phyloP scores from a whole-genome alignment of 2,329 filamentous ascomycete genomes.

The Ophiostoma triangulosporum region DNA sequence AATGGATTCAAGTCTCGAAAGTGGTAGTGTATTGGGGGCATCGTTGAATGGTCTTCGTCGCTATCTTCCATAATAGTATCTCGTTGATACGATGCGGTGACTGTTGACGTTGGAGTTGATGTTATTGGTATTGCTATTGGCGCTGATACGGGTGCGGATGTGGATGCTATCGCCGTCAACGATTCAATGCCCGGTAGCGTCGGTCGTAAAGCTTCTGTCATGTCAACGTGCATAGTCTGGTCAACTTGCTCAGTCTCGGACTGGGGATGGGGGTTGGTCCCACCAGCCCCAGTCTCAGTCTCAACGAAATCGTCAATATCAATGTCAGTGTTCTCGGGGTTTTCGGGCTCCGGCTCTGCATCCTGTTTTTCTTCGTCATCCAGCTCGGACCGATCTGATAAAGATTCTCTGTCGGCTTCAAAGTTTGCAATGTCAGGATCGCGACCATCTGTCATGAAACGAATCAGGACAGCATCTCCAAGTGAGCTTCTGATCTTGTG shows the following conservation, averaged over 20 bases:
- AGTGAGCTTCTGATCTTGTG: constrained; percentile 42
- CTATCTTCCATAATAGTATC: background rate
- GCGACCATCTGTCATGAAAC: constrained; percentile 48
- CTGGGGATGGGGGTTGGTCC: too few species aligned
- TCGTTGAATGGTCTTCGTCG: background rate
- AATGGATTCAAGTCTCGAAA: too few species aligned
- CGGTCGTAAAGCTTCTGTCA: background rate
- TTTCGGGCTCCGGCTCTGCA: background rate
- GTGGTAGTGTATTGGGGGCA: background rate
- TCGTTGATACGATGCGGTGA: background rate
- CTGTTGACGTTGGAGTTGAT: background rate
- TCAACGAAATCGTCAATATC: too few species aligned
- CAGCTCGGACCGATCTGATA: background rate
- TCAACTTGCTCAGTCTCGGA: background rate
- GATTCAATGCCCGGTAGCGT: background rate
- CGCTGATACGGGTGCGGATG: background rate
- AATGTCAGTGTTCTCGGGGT: background rate
- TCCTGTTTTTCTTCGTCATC: background rate
- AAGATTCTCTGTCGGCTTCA: constrained; percentile 22
- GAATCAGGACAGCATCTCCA: constrained; percentile 55
- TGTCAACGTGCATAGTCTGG: background rate
- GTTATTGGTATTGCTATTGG: background rate
- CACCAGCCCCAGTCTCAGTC: too few species aligned
- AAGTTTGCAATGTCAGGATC: constrained; percentile 48
- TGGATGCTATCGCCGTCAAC: background rate